Conservation (phyloP, 177 flowering plant species). For the Tripterygium wilfordii region DNA sequence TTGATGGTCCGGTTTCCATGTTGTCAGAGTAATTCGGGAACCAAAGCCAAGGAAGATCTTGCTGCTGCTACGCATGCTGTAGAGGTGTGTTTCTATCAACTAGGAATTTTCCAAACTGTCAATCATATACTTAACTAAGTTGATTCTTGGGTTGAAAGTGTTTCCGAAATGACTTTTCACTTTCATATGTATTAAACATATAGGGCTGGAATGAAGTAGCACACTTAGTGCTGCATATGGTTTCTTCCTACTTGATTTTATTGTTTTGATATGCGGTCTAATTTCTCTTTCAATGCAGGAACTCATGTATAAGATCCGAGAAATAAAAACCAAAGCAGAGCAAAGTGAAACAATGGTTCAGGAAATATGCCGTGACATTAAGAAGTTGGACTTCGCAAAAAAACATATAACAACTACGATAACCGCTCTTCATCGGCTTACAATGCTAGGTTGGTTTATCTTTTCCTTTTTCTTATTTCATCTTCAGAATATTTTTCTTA, state of each 20-base stretch:
- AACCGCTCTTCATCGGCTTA: slow-evolving; percentile 98
- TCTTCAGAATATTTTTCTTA: not conserved
- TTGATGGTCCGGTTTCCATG: not conserved
- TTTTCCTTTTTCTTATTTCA: not conserved
- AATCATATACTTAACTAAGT: not conserved
- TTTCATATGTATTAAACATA: too few species aligned
- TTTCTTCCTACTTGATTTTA: too few species aligned
- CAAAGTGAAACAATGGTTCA: slow-evolving; percentile 99
- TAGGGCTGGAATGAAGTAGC: too few species aligned
- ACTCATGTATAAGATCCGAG: slow-evolving; percentile 89
- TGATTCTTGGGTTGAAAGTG: too few species aligned
- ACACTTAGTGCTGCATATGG: too few species aligned
- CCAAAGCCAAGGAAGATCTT: slow-evolving; percentile 96
- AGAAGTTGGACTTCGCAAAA: slow-evolving; percentile 97
- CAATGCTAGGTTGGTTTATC: slow-evolving; percentile 75
- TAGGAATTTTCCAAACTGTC: not conserved
- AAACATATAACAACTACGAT: slow-evolving; percentile 96
- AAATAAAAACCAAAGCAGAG: slow-evolving; percentile 94
- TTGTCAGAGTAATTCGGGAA: slow-evolving; percentile 90
- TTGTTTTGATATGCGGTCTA: too few species aligned
- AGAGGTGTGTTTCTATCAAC: slow-evolving; percentile 48
- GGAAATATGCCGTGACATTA: slow-evolving; percentile 98
- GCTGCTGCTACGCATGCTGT: slow-evolving; percentile 96
- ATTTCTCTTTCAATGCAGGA: slow-evolving; percentile 54
- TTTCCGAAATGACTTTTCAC: too few species aligned